Evolutionary conservation across 1,284 basidiomycete species (phyloP).

Genomic region (Rhodotorula sp.): DNA sequence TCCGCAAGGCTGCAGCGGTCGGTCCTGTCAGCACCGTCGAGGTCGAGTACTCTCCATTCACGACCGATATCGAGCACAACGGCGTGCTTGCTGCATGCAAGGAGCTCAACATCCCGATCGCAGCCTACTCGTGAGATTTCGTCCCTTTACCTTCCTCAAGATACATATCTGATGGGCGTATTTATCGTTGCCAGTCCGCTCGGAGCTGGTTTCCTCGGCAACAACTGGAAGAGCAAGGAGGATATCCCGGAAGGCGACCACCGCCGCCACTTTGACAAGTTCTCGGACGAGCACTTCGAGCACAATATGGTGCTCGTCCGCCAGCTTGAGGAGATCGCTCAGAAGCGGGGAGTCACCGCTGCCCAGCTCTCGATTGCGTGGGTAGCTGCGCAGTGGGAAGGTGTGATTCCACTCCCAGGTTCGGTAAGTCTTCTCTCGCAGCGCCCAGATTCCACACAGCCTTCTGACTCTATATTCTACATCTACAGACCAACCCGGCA

Average conservation of each 20-base stretch:
- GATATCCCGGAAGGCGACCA: conserved; percentile 55
- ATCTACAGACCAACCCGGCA: conserved; percentile 43
- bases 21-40: conserved; percentile 45
- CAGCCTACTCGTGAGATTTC: conserved; percentile 55
- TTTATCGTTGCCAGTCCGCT: conserved; percentile 51
- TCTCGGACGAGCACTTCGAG: conserved; percentile 58
- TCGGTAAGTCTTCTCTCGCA: conserved; percentile 38
- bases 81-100: conserved; percentile 51
- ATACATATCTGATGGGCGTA: no score
- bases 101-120: conserved; percentile 58
- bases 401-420: conserved; percentile 50
- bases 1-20: conserved; percentile 41
- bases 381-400: conserved; percentile 58
- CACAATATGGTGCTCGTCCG: conserved; percentile 60
- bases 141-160: background rate
- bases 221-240: conserved; percentile 56
- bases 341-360: conserved; percentile 56
- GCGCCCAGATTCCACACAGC: conserved; percentile 28
- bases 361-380: conserved; percentile 64
- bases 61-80: conserved; percentile 52
- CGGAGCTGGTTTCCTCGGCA: conserved; percentile 64
- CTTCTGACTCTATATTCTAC: background rate
- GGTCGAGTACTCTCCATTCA: conserved; percentile 53
- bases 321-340: conserved; percentile 54
- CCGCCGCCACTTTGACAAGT: conserved; percentile 49